Percentiles rank a stretch among this genome's conserved stretches.
phyloP scores from a whole-genome alignment of 1,284 basidiomycete genomes.

The Trichosporon coremiiforme region DNA sequence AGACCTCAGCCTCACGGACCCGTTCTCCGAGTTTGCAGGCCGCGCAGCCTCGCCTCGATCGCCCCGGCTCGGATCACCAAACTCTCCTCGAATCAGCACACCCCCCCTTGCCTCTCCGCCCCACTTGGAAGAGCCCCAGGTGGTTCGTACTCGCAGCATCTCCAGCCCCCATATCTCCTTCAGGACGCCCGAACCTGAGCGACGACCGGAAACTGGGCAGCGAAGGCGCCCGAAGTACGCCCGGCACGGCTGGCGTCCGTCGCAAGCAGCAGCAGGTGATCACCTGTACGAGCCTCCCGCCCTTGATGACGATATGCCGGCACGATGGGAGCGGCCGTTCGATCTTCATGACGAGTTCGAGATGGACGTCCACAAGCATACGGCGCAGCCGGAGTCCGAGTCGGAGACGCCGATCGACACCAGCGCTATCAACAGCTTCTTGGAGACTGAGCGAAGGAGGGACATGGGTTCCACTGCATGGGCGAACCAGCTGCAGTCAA shows the following conservation, averaged over 20 bases:
- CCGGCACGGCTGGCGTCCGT: constrained; percentile 1
- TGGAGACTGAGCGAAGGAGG: neutral
- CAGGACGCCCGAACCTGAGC: neutral
- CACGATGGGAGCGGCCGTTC: constrained; percentile 2
- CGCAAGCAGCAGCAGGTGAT: neutral
- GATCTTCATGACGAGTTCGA: constrained; percentile 15
- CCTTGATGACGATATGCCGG: neutral
- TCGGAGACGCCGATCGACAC: neutral
- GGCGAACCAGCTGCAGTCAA: constrained; percentile 10
- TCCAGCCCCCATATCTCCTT: constrained; percentile 4
- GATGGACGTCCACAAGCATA: neutral
- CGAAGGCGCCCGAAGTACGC: constrained; percentile 10
- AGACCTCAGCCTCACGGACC: neutral
- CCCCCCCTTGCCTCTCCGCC: neutral
- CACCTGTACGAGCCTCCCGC: constrained; percentile 6
- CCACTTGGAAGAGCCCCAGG: neutral
- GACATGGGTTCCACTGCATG: neutral
- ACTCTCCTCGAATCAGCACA: neutral
- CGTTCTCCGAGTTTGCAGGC: neutral
- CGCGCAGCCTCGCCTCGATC: neutral
- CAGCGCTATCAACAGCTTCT: constrained; percentile 3
- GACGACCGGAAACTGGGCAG: neutral
- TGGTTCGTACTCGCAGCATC: neutral
- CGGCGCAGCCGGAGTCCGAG: neutral
- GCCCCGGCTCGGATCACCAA: neutral